A percentile compares a stretch with the other conserved stretches of the same genome.
phyloP scores from a whole-genome alignment of 257 asterid genomes.

The Apocynum venetum region DNA sequence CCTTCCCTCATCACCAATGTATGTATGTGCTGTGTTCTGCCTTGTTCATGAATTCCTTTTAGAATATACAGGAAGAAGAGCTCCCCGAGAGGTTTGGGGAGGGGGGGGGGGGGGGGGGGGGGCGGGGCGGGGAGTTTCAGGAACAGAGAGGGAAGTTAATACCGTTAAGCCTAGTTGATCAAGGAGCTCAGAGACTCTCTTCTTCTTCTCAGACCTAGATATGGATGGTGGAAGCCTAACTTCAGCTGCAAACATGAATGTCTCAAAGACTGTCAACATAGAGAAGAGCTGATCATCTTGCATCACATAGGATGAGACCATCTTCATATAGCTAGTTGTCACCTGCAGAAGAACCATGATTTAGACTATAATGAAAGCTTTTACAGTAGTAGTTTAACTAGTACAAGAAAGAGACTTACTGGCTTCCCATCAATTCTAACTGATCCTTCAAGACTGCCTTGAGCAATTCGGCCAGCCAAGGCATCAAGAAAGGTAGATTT shows the following conservation, averaged over 20 bases:
- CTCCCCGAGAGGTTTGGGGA: too few species aligned
- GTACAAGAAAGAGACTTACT: constrained; percentile 29
- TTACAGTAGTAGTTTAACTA: neutral
- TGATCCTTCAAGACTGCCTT: constrained; percentile 79
- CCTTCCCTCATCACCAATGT: constrained; percentile 75
- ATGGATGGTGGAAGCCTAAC: constrained; percentile 82
- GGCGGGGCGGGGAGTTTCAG: too few species aligned
- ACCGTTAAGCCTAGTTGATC: constrained; percentile 79
- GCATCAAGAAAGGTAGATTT: constrained; percentile 89
- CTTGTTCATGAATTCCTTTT: neutral
- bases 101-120: too few species aligned
- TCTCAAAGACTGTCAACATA: constrained; percentile 78
- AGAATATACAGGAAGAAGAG: neutral
- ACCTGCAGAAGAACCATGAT: constrained; percentile 45
- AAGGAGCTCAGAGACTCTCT: constrained; percentile 63
- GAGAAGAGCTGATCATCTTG: constrained; percentile 93
- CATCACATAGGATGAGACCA: constrained; percentile 87
- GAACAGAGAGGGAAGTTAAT: constrained; percentile 5
- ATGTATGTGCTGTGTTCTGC: constrained; percentile 70
- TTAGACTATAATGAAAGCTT: neutral
- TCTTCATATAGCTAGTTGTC: constrained; percentile 86
- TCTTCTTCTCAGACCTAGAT: constrained; percentile 66
- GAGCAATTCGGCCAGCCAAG: constrained; percentile 81
- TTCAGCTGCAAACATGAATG: constrained; percentile 87
- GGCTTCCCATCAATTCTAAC: constrained; percentile 82